Base-by-base conservation (phyloP, 306 rosid genomes). In the Medicago lupulina region DNA sequence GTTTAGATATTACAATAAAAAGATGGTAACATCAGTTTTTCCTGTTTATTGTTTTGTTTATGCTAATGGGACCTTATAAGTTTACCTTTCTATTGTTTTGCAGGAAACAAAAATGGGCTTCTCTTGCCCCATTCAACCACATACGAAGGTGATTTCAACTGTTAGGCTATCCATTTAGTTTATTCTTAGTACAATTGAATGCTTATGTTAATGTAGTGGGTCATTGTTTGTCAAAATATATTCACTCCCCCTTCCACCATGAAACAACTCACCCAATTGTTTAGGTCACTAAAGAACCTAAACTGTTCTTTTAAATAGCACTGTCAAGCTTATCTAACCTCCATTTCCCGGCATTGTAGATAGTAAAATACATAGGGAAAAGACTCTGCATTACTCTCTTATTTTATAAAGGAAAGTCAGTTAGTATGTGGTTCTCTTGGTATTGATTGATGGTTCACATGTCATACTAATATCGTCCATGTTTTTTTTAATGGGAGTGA, bases 81-180 rank as follows among this genome's bases (percentile, higher is more conserved):
- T 18, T 65, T 80, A 19, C 49, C 16, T 44, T 69, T 66, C n/a
- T 23, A 51, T 41, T 58, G 40, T 12, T 59, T 76, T 70, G 34
- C 87, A 92, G 97, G 96, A 70, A 93, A 93, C 83, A 93, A 83
- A 79, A 91, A 93, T 15, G 98, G 98, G 60, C 97, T 93, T 77
- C 93, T 93, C 53, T 67, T 93, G 83, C 97, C 98, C 6, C 92
- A 93, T 81, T 87, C 80, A 46, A 89, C 93, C 72, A 93, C 98
- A 6, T 90, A 84, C 68, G 97, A 93, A 86, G 98, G 97, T 86
- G 63, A 77, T 61, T 84, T 46, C 15, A 25, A 16, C 39, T 57
- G 31, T 67, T 43, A 51, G 50, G 58, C 23, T 16, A 16, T 51
- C 8, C 19, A 14, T 40, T 76, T 64, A n/a, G 19, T 41, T 68